Conservation (phyloP, 306 rosid genomes). For the Mucuna pruriens region DNA sequence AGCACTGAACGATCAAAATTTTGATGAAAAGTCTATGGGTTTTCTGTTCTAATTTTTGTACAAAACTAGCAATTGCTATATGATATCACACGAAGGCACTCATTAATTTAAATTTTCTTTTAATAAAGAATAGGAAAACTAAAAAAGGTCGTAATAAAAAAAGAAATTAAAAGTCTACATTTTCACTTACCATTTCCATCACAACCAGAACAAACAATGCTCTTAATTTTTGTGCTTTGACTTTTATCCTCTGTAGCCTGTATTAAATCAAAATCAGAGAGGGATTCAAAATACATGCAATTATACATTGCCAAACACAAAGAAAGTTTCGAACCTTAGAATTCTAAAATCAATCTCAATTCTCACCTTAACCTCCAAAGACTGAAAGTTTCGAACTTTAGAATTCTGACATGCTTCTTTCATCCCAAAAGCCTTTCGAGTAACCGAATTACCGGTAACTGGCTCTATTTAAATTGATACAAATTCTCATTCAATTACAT, state of each 20-base stretch:
- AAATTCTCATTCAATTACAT: conserved; percentile 17
- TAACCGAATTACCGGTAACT: conserved; percentile 50
- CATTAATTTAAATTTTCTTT: background rate
- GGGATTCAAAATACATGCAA: conserved; percentile 15
- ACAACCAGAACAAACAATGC: conserved; percentile 75
- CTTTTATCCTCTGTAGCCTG: conserved; percentile 72
- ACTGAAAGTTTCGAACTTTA: conserved; percentile 59
- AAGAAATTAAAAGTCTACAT: conserved; percentile 1
- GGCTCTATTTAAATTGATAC: conserved; percentile 46
- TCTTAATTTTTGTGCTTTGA: conserved; percentile 50
- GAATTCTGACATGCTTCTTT: conserved; percentile 62
- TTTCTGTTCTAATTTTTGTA: conserved; percentile 2
- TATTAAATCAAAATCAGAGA: conserved; percentile 43
- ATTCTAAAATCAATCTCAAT: conserved; percentile 39
- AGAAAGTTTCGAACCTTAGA: too few relatives aligned
- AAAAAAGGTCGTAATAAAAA: background rate
- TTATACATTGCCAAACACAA: background rate
- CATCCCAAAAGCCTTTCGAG: conserved; percentile 57
- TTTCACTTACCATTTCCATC: conserved; percentile 87
- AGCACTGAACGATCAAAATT: background rate
- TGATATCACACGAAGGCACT: background rate
- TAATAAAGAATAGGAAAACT: background rate
- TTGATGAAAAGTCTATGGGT: background rate
- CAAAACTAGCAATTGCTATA: conserved; percentile 12
- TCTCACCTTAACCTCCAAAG: conserved; percentile 80